Percentiles rank a stretch among this genome's conserved stretches.
phyloP scores from a whole-genome alignment of 2,329 filamentous ascomycete species.

The Talaromyces sp. region DNA sequence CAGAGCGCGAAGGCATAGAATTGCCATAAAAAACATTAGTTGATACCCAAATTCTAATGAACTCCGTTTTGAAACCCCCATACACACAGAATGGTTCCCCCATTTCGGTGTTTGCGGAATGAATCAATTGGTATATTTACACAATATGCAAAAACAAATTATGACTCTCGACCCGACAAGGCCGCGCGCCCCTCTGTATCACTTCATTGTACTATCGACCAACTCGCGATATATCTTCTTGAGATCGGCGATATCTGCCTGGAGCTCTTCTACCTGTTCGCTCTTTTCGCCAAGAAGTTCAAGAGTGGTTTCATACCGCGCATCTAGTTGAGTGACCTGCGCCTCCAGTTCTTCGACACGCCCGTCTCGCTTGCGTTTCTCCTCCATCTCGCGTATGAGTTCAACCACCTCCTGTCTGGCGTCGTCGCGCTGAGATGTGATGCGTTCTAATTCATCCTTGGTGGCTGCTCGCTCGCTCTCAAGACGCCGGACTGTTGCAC shows the following conservation, averaged over 20 bases:
- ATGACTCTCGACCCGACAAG: neutral
- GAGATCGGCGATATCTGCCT: constrained; percentile 81
- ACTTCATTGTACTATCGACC: constrained; percentile 76
- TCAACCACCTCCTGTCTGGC: constrained; percentile 85
- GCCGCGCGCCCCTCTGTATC: constrained; percentile 16
- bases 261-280: constrained; percentile 86
- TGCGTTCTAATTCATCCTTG: constrained; percentile 76
- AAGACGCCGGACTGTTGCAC: constrained; percentile 80
- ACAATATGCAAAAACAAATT: constrained; percentile 7
- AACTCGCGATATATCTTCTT: constrained; percentile 95
- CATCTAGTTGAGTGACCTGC: constrained; percentile 63
- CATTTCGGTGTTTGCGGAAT: neutral
- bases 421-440: constrained; percentile 84
- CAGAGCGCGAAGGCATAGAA: constrained; percentile 80
- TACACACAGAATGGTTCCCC: constrained; percentile 1
- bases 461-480: constrained; percentile 87
- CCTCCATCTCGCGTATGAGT: constrained; percentile 81
- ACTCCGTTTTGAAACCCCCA: neutral
- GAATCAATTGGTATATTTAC: constrained; percentile 12
- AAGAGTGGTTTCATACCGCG: constrained; percentile 81
- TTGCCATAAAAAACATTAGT: constrained; percentile 26
- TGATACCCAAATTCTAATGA: constrained; percentile 11
- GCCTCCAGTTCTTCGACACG: constrained; percentile 62
- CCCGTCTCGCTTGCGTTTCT: constrained; percentile 55
- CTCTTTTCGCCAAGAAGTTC: constrained; percentile 97